These are phyloP conservation scores for Cryphonectria japonica DNA, from an alignment of 2,329 filamentous ascomycete genomes.

Conservation along the genomic window DNA sequence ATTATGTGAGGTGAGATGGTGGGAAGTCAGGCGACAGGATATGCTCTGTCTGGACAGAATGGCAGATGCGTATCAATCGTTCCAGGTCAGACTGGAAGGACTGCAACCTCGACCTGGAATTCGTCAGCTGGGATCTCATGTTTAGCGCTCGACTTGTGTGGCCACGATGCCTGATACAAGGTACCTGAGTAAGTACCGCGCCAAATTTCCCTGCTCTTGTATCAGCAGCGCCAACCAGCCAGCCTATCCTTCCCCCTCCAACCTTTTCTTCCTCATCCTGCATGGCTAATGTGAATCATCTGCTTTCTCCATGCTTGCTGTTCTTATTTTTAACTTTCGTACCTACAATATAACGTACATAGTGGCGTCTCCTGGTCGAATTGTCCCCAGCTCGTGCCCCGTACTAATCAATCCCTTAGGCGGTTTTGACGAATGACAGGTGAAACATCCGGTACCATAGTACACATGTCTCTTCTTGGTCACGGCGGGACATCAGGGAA, in stretches of 20 bases:
- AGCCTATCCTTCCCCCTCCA: neutral
- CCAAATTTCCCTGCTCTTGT: neutral
- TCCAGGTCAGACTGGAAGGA: conserved; percentile 8
- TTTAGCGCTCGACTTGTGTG: conserved; percentile 3
- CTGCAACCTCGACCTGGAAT: conserved; percentile 8
- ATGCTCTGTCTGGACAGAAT: neutral
- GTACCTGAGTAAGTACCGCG: neutral
- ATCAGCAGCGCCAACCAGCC: neutral
- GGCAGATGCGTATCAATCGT: neutral
- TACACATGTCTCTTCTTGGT: neutral
- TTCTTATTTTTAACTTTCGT: neutral
- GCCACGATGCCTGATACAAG: neutral
- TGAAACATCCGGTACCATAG: neutral
- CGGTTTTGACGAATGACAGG: neutral
- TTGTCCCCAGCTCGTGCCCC: neutral
- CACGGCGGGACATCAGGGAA: neutral
- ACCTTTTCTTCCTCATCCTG: neutral
- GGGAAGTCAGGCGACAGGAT: neutral
- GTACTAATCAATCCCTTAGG: neutral
- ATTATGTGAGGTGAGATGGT: conserved; percentile 1
- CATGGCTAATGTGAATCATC: neutral
- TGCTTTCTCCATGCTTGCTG: neutral
- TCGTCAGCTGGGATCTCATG: neutral
- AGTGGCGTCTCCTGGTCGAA: neutral
- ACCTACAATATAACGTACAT: neutral